Percentiles rank a stretch among this genome's conserved stretches.
phyloP scores from a whole-genome alignment of 768 basidiomycete genomes.

The Clavaria fumosa region DNA sequence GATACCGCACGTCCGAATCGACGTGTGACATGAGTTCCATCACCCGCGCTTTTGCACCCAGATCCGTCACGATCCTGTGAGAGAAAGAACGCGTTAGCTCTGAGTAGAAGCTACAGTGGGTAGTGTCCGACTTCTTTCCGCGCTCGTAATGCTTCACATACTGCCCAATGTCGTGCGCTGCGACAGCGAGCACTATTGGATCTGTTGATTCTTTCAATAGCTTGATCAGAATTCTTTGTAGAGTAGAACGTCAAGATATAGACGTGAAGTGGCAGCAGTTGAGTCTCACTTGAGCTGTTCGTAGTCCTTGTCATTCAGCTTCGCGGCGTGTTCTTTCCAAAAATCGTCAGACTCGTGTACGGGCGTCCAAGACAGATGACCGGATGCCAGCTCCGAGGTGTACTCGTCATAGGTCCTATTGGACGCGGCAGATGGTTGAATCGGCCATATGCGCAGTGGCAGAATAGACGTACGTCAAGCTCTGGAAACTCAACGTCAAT shows the following conservation, averaged over 20 bases:
- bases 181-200: conserved; percentile 73
- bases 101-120: not conserved
- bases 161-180: conserved; percentile 85
- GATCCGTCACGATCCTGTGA: conserved; percentile 57
- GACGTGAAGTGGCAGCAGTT: conserved; percentile 1
- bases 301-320: conserved; percentile 72
- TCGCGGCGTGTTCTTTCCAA: conserved; percentile 90
- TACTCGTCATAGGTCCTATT: conserved; percentile 93
- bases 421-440: not conserved
- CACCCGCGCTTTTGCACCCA: conserved; percentile 74
- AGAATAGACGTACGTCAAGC: conserved; percentile 53
- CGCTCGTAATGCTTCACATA: conserved; percentile 86
- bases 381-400: conserved; percentile 74
- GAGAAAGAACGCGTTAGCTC: conserved; percentile 2
- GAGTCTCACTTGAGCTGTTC: conserved; percentile 63
- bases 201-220: conserved; percentile 59
- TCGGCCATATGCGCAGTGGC: not conserved
- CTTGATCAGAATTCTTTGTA: conserved; percentile 50
- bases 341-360: conserved; percentile 94
- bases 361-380: conserved; percentile 90
- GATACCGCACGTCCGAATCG: conserved; percentile 83
- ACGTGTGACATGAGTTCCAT: conserved; percentile 90
- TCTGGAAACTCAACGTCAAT: conserved; percentile 71
- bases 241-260: not conserved
- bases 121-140: conserved; percentile 77